Base-by-base conservation (phyloP, 2,329 filamentous ascomycete species). In the Exserohilum turcica region DNA sequence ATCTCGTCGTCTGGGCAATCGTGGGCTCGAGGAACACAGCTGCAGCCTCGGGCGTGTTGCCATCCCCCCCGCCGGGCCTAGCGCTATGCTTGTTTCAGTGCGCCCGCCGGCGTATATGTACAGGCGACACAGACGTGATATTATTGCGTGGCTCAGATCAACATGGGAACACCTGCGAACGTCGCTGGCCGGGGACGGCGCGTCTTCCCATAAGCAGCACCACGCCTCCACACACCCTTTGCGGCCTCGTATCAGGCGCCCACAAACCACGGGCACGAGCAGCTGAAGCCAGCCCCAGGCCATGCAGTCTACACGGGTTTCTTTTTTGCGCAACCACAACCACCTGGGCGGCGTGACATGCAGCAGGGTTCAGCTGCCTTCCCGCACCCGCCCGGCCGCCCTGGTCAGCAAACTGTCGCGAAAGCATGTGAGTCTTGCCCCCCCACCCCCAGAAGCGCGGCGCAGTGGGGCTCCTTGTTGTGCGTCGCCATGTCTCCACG, bases 401-500 rank as follows among this genome's bases (percentile, higher is more conserved):
- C 62, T 61, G 40, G 60, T 54, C 57, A 45, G 54, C 43, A 57
- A 45, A 46, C 50, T 56, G 56, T 63, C 62, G 54, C 57, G 54
- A 60, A 61, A 59, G 48, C 59, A 65, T 64, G 59, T 63, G 61
- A 66, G 58, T 47, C 19, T 29, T 4, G 21, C n/a, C 8, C 38
- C 46, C 44, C n/a, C 8, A 24, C 46, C 44, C 52, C 53, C 52
- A 44, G 52, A 59, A 53, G 56, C 46, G 38, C 55, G 55, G 52
- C 43, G 52, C 43, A 52, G 63, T 67, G 63, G 62, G 64, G 55
- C 54, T 37, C n/a, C n/a, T n/a, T n/a, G n/a, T n/a, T n/a, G n/a
- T n/a, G 18, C 43, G 37, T 35, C 44, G 48, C 39, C 49, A 7
- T 24, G 24, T 42, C 38, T 42, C 38, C 38, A 29, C 38, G 38